Evolutionary conservation across 2,329 filamentous ascomycete genomes (phyloP), one percentile per base, ranked within the genome.

Genomic region (Colletotrichum musicola): DNA sequence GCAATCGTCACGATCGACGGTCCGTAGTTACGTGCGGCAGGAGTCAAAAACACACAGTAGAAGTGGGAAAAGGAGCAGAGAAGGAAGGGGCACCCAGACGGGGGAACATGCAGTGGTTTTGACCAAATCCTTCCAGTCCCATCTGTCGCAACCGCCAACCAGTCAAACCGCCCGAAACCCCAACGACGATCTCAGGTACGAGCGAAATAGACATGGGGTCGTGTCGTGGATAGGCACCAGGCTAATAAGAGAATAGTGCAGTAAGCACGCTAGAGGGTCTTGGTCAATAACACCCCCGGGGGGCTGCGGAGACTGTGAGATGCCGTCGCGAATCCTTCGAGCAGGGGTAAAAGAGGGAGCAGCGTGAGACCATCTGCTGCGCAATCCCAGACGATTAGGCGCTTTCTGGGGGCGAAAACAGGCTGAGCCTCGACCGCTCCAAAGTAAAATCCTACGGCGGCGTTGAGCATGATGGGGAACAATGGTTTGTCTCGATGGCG

Each of bases 271-370:
- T 67, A 63, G 12, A 35, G 30, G 59, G 47, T 38, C 40, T 25
- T 2, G 22, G 22, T 25, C 22, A 4, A 25, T 25, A 68, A 53
- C 53, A 20, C 46, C 62, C 30, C 40, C 2, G 42, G 58, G 40
- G 42, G 42, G 18, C 51, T 22, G 51, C 13, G 20, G 64, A 58
- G 35, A 40, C 51, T 64, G 42, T 22, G 27, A 13, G 60, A 38
- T 53, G 53, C 53, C n/a, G 35, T 63, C 64, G 25, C 7, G 60
- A 64, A 68, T 68, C 64, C 64, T 68, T 68, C 54, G 53, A 35
- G 38, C 60, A 68, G 64, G 60, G 64, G n/a, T 42, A 42, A 10
- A 35, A 35, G 30, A 35, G 30, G 30, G 13, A 25, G 22, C 25
- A 9, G 54, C 14, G 47, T 27, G 46, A 53, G 54, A 46, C 51